Percentiles rank a stretch among this genome's conserved stretches.
Evolutionary conservation across 169 alveolate species (phyloP).

Genomic region (Plasmodium reichenowi): DNA sequence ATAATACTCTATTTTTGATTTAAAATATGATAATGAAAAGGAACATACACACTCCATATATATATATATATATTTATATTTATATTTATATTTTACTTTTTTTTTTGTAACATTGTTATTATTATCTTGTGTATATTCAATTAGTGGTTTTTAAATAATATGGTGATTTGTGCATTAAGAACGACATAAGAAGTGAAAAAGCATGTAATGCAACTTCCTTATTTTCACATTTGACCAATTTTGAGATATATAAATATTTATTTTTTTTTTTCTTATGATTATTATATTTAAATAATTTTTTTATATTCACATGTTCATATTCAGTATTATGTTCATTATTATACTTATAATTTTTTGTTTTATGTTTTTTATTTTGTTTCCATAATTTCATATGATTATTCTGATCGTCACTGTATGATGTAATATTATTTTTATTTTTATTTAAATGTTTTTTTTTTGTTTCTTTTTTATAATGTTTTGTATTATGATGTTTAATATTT

Average conservation of each 20-base stretch:
- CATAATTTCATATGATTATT: not conserved
- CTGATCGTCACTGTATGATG: not conserved
- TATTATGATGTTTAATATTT: not conserved
- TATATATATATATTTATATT: slow-evolving; percentile 8
- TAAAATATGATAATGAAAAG: no score
- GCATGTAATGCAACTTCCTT: slow-evolving; percentile 76
- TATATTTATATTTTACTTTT: not conserved
- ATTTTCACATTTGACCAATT: slow-evolving; percentile 77
- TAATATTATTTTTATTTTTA: not conserved
- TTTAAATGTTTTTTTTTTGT: not conserved
- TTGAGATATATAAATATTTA: slow-evolving; percentile 72
- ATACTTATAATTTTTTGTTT: not conserved
- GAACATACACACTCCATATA: not conserved
- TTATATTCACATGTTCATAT: slow-evolving; percentile 11
- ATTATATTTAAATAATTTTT: slow-evolving; percentile 10
- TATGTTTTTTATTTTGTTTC: slow-evolving; percentile 3
- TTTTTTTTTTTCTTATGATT: slow-evolving; percentile 24
- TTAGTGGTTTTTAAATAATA: slow-evolving; percentile 60
- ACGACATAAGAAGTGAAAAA: slow-evolving; percentile 70
- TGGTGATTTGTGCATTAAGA: slow-evolving; percentile 70
- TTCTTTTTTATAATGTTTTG: not conserved
- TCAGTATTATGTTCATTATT: slow-evolving; percentile 4
- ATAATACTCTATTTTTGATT: no score
- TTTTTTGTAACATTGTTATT: not conserved
- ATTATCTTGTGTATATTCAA: slow-evolving; percentile 3